Conservation (phyloP, 2,329 filamentous ascomycete genomes). For the Beauveria bassiana region DNA sequence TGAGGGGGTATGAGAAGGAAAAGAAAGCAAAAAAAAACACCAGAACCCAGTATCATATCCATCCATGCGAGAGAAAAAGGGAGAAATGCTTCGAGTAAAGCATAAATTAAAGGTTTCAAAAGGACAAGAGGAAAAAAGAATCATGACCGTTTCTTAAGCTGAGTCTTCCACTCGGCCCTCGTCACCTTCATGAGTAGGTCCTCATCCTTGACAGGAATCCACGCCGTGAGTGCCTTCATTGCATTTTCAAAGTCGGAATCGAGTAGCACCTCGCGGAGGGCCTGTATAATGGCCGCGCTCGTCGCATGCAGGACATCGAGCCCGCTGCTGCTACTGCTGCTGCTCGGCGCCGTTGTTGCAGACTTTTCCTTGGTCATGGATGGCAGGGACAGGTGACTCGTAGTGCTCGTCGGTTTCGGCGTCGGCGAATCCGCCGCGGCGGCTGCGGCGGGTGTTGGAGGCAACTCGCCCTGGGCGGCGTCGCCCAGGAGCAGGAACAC, state of each 20-base stretch:
- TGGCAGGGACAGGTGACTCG: constrained; percentile 4
- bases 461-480: constrained; percentile 37
- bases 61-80: too few species aligned
- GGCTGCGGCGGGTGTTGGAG: not conserved
- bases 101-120: not conserved
- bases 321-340: constrained; percentile 31
- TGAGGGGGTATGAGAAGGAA: too few species aligned
- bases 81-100: too few species aligned
- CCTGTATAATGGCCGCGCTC: constrained; percentile 82
- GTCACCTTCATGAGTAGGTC: constrained; percentile 88
- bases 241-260: constrained; percentile 95
- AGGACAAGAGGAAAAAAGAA: not conserved
- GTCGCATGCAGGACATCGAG: constrained; percentile 87
- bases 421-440: constrained; percentile 8
- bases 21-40: too few species aligned
- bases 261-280: constrained; percentile 77
- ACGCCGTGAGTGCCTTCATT: constrained; percentile 94
- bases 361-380: constrained; percentile 12
- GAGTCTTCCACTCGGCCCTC: constrained; percentile 74
- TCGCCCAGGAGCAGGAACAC: constrained; percentile 93
- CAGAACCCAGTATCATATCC: too few species aligned
- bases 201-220: constrained; percentile 89
- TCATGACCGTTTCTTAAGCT: constrained; percentile 39
- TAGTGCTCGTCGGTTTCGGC: not conserved
- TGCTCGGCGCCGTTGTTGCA: constrained; percentile 12